Percentiles rank a stretch among this genome's conserved stretches.
phyloP scores from a whole-genome alignment of 140 eudicot genomes.

The Erigeron philadelphicus region DNA sequence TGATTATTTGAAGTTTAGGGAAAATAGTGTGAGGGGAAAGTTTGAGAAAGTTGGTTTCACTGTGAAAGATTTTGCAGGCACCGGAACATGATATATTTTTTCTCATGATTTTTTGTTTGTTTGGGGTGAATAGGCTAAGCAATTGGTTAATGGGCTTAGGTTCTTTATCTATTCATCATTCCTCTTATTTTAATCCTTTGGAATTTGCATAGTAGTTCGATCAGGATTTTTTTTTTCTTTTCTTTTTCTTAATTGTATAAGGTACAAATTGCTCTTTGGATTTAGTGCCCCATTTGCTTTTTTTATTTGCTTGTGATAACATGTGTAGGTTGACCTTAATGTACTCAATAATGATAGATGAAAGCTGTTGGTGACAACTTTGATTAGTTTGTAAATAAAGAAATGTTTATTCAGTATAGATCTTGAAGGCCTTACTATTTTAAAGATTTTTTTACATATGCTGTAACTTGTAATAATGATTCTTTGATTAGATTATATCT shows the following conservation, averaged over 20 bases:
- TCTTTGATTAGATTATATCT: no score
- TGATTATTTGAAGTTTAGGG: constrained; percentile 53
- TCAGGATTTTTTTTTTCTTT: no score
- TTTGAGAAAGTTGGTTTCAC: constrained; percentile 69
- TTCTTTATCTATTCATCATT: not conserved
- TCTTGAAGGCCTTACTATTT: no score
- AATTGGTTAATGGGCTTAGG: not conserved
- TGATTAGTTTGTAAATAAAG: not conserved
- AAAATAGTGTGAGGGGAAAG: constrained; percentile 51
- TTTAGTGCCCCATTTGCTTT: constrained; percentile 37
- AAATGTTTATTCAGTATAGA: not conserved
- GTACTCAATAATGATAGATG: constrained; percentile 22
- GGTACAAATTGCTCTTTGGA: constrained; percentile 36
- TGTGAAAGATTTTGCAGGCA: constrained; percentile 65
- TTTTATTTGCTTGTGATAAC: constrained; percentile 24
- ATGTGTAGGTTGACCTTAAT: constrained; percentile 35
- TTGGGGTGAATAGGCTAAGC: not conserved
- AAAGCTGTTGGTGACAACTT: constrained; percentile 14
- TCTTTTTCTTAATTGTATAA: constrained; percentile 17
- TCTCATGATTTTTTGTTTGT: not conserved
- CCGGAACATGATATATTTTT: constrained; percentile 21
- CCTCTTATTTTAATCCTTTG: not conserved
- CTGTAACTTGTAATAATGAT: no score
- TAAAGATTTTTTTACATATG: no score
- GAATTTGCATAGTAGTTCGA: constrained; percentile 24